Conservation (phyloP, 1,139 yeast genomes). For the Yamadazyma dendronema region DNA sequence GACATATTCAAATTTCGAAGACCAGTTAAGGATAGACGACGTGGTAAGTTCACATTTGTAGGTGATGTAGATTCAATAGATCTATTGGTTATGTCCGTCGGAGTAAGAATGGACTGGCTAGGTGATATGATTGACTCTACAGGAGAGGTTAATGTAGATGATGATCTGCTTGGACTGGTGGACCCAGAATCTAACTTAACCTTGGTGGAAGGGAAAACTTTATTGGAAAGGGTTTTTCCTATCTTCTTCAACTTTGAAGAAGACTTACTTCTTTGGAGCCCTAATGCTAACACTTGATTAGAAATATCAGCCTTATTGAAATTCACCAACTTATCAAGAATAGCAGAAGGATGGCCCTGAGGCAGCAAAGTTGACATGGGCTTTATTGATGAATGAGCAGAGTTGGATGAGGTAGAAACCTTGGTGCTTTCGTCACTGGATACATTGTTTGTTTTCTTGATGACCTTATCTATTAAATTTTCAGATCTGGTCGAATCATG, state of each 20-base stretch:
- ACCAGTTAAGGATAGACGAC: constrained; percentile 29
- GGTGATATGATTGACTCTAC: constrained; percentile 4
- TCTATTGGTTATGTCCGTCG: constrained; percentile 8
- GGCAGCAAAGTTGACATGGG: constrained; percentile 16
- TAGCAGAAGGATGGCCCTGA: constrained; percentile 11
- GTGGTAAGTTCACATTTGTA: constrained; percentile 25
- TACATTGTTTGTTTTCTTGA: constrained; percentile 3
- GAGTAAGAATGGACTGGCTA: constrained; percentile 6
- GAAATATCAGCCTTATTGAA: constrained; percentile 8
- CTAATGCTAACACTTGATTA: neutral
- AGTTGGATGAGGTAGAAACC: neutral
- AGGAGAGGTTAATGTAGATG: neutral
- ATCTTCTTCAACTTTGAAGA: constrained; percentile 15
- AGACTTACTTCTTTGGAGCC: constrained; percentile 1
- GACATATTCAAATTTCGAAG: constrained; percentile 33
- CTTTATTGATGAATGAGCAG: neutral
- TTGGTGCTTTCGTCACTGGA: neutral
- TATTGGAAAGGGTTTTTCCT: constrained; percentile 12
- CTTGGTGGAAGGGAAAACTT: constrained; percentile 5
- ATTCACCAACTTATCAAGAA: constrained; percentile 12
- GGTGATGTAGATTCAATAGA: constrained; percentile 16
- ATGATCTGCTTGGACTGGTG: neutral
- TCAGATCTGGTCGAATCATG: constrained; percentile 4
- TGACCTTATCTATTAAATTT: constrained; percentile 11
- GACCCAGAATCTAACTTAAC: neutral